Evolutionary conservation across 2,329 filamentous ascomycete species (phyloP).

Genomic region (Monosporascus sp.): DNA sequence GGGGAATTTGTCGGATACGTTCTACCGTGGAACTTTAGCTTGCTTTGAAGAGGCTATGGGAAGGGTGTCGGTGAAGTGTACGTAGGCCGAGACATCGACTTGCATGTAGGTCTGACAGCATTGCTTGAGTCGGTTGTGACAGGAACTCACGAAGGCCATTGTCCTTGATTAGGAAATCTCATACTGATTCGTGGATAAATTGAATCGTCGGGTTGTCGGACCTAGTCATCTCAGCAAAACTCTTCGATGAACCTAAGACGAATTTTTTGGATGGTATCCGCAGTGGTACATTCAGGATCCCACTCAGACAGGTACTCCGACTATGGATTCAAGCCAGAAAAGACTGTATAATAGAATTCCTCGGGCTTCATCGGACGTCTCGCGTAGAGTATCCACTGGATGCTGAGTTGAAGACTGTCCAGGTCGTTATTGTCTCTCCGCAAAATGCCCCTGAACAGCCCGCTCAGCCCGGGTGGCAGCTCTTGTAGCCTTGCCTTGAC

Average conservation of each 20-base stretch:
- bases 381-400: constrained; percentile 52
- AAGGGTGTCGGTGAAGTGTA: constrained; percentile 11
- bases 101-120: constrained; percentile 38
- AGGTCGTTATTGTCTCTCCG: constrained; percentile 38
- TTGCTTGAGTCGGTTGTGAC: constrained; percentile 40
- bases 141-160: constrained; percentile 21
- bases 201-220: constrained; percentile 33
- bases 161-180: constrained; percentile 40
- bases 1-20: constrained; percentile 26
- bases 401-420: constrained; percentile 37
- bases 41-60: constrained; percentile 8
- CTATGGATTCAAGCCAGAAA: constrained; percentile 18
- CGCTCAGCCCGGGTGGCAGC: constrained; percentile 34
- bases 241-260: constrained; percentile 42
- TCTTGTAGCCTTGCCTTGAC: constrained; percentile 25
- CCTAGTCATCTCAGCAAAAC: constrained; percentile 40
- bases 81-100: constrained; percentile 10
- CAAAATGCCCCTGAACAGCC: constrained; percentile 50
- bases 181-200: constrained; percentile 50
- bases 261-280: constrained; percentile 25
- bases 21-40: constrained; percentile 13
- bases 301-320: constrained; percentile 12
- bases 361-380: constrained; percentile 33
- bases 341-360: constrained; percentile 42
- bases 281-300: constrained; percentile 14